Base-by-base conservation (phyloP, 805 yeast genomes). In the Ascoidea rubescens region DNA sequence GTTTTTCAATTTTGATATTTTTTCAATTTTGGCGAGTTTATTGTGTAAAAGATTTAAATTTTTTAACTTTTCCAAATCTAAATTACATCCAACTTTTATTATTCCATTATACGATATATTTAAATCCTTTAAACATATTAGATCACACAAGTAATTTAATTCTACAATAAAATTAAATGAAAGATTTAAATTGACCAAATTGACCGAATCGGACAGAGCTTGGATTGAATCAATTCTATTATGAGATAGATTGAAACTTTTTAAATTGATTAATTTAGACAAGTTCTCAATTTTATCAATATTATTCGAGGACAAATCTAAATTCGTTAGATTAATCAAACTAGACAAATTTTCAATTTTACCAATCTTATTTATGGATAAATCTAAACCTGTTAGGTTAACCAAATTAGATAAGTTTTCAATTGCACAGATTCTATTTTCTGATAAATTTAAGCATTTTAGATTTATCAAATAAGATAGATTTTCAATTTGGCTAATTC, bases 81-180 rank as follows among this genome's bases (percentile, higher is more conserved):
- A 10, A 10, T 10, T 10, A 37, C 4, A 8, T 37, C 4, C 43
- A 37, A 37, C 14, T 37, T 37, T 37, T 37, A 37, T 10, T 2
- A 37, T 37, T 37, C 14, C 14, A 37, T 37, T 37, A 10, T 14
- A 10, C 4, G 8, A 10, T 37, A 37, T 10, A 37, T 10, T 37
- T 37, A 37, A 37, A 10, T 37, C 14, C 14, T 37, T 37, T 37
- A 37, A 37, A 37, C 49, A 70, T 42, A 37, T 37, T 2, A 37
- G 14, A 37, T 4, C 8, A 10, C 14, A 10, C 8, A 37, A 37
- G 14, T 37, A 8, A 10, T 37, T 37, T 37, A 14, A 37, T 10
- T 10, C 14, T 37, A 37, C 43, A 37, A 37, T 4, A 10, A 10
- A 8, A 37, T 37, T 37, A 37, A 10, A 8, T 37, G 14, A 37